Conservation (phyloP, 2,329 filamentous ascomycete species). For the Aureobasidium subglaciale region DNA sequence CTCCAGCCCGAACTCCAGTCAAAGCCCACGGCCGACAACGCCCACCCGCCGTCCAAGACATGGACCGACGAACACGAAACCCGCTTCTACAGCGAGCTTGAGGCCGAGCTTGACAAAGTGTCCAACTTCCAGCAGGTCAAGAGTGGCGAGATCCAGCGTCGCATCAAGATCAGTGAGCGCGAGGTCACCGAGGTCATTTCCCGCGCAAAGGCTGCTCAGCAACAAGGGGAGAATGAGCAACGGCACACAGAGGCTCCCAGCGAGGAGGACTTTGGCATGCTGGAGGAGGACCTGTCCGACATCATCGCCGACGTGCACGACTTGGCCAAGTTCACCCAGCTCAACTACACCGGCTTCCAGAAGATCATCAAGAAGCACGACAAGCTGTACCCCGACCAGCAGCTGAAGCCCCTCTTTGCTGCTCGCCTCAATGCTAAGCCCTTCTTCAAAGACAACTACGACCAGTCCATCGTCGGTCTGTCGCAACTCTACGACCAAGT, state of each 20-base stretch:
- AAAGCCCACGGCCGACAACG: conserved; percentile 36
- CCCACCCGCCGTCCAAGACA: conserved; percentile 43
- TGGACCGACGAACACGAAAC: conserved; percentile 94
- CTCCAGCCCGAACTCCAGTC: conserved; percentile 66
- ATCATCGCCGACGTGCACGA: conserved; percentile 98
- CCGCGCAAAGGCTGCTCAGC: conserved; percentile 50
- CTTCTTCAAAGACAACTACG: conserved; percentile 99
- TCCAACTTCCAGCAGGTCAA: conserved; percentile 97
- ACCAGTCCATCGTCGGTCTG: conserved; percentile 87
- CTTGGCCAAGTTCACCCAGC: conserved; percentile 91
- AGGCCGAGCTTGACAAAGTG: conserved; percentile 92
- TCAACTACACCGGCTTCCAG: conserved; percentile 98
- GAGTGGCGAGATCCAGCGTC: conserved; percentile 86
- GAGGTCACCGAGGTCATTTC: conserved; percentile 85
- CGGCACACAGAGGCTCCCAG: conserved; percentile 46
- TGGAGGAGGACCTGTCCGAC: conserved; percentile 93
- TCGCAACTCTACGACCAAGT: conserved; percentile 94
- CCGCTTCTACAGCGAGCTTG: conserved; percentile 76
- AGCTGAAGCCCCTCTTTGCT: conserved; percentile 92
- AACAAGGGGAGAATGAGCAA: conserved; percentile 25
- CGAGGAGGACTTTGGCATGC: conserved; percentile 87
- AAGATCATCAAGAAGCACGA: conserved; percentile 99
- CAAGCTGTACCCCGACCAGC: conserved; percentile 56
- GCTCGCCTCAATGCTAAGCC: conserved; percentile 90
- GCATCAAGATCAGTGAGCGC: conserved; percentile 79